Base-by-base conservation (phyloP, 2,329 filamentous ascomycete species). In the Colletotrichum euphorbiae region DNA sequence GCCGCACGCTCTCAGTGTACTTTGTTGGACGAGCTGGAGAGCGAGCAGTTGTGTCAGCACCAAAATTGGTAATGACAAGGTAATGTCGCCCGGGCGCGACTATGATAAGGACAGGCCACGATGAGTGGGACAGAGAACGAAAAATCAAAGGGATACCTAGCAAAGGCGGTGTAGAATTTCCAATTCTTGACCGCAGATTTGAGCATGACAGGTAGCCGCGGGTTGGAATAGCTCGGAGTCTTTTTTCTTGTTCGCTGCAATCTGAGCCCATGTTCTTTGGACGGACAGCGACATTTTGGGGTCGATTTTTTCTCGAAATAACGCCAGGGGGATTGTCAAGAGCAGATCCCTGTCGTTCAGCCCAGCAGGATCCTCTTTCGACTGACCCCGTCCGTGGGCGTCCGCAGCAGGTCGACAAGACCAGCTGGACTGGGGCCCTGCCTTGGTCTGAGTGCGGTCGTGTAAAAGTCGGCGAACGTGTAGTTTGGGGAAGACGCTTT, bases 301-400 rank as follows among this genome's bases (percentile, higher is more conserved):
- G 48, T 64, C 36, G 65, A 67, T 46, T 67, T 69, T 55, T 66
- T 54, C 28, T 61, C 40, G 46, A 65, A 55, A 58, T 24, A 31
- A 55, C 55, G 21, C 40, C 67, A 62, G 40, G 66, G 62, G 54
- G 17, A 54, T 31, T 36, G 52, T 43, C 46, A 17, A 45, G 36
- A 48, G 38, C 24, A 13, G 15, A 71, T 59, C 70, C 71, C 63
- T 70, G 71, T 70, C 60, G 17, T 70, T 70, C 69, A 72, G 70
- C 70, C 66, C 56, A 61, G 24, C 55, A 70, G 59, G 61, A 61
- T 67, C 42, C 31, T 69, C 61, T 17, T 42, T 65, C n/a, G 50
- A 66, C 40, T 33, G 62, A 56, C 62, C 57, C 66, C 65, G 51
- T 68, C 45, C 43, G 52, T 64, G 54, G 46, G 54, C 46, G 50